Evolutionary conservation across 2,329 filamentous ascomycete genomes (phyloP).

Genomic region (Akanthomyces dipterigenus): DNA sequence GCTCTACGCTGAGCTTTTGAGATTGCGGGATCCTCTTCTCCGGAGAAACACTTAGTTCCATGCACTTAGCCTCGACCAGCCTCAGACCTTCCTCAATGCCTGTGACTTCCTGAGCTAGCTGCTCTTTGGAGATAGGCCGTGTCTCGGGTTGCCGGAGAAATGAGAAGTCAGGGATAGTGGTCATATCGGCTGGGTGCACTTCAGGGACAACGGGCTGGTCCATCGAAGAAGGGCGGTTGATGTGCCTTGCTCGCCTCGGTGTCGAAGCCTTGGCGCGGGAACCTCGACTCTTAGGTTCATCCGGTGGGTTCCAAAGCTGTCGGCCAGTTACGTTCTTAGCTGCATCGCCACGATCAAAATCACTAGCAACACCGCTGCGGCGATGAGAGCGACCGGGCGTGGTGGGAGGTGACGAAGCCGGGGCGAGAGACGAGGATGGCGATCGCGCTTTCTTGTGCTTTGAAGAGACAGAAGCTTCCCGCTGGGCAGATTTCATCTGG

Average conservation of each 20-base stretch:
- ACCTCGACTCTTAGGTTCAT: conserved; percentile 13
- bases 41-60: conserved; percentile 67
- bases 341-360: conserved; percentile 20
- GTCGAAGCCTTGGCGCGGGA: background rate
- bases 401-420: conserved; percentile 17
- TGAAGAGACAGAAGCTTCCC: conserved; percentile 1
- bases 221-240: background rate
- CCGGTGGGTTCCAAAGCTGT: conserved; percentile 24
- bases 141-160: conserved; percentile 49
- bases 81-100: conserved; percentile 77
- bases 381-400: conserved; percentile 1
- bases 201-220: background rate
- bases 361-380: conserved; percentile 5
- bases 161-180: background rate
- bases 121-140: conserved; percentile 65
- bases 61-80: conserved; percentile 83
- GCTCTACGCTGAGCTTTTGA: conserved; percentile 51
- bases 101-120: conserved; percentile 75
- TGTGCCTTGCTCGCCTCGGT: background rate
- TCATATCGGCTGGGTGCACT: conserved; percentile 2
- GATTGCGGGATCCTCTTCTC: conserved; percentile 37
- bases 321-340: conserved; percentile 18
- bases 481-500: conserved; percentile 13
- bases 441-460: conserved; percentile 22
- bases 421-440: conserved; percentile 19